A percentile compares a stretch with the other conserved stretches of the same genome.
Conservation (phyloP, 2,329 filamentous ascomycete species). For the Diplodia intermedia region DNA sequence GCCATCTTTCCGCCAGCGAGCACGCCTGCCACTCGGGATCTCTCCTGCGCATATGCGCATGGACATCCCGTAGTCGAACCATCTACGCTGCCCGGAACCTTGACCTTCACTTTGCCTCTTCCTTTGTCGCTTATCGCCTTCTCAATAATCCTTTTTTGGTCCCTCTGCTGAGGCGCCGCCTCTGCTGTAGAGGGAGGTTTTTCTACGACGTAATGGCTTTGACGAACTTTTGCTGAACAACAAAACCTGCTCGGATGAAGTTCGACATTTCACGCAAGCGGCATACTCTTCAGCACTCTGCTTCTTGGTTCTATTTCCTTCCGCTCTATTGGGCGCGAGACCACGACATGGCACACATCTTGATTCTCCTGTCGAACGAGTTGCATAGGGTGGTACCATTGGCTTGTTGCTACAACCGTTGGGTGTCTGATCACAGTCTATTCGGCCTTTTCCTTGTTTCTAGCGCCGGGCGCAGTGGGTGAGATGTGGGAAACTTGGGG, state of each 20-base stretch:
- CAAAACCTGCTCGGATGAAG: slow-evolving; percentile 15
- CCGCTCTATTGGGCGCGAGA: background rate
- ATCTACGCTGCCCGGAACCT: background rate
- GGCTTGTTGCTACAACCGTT: slow-evolving; percentile 8
- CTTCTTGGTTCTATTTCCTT: slow-evolving; percentile 12
- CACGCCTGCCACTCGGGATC: slow-evolving; percentile 2
- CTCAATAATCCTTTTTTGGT: slow-evolving; percentile 9
- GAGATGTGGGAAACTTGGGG: slow-evolving; percentile 15
- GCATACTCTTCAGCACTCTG: slow-evolving; percentile 15
- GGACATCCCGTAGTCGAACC: background rate
- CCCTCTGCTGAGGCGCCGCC: slow-evolving; percentile 8
- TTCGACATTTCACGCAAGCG: slow-evolving; percentile 9
- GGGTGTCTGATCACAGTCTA: slow-evolving; percentile 21
- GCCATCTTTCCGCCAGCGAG: slow-evolving; percentile 10
- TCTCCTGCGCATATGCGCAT: slow-evolving; percentile 13
- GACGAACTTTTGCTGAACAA: slow-evolving; percentile 22
- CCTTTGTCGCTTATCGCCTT: slow-evolving; percentile 12
- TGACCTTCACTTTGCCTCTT: slow-evolving; percentile 9
- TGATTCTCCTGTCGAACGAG: background rate
- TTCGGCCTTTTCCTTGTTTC: background rate
- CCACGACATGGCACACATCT: slow-evolving; percentile 11
- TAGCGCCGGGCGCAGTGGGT: slow-evolving; percentile 20
- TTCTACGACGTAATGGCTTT: slow-evolving; percentile 29
- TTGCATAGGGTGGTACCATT: slow-evolving; percentile 27
- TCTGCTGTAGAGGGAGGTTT: slow-evolving; percentile 25